Evolutionary conservation across 768 basidiomycete genomes (phyloP).

Genomic region (Leccinum rimulosum): DNA sequence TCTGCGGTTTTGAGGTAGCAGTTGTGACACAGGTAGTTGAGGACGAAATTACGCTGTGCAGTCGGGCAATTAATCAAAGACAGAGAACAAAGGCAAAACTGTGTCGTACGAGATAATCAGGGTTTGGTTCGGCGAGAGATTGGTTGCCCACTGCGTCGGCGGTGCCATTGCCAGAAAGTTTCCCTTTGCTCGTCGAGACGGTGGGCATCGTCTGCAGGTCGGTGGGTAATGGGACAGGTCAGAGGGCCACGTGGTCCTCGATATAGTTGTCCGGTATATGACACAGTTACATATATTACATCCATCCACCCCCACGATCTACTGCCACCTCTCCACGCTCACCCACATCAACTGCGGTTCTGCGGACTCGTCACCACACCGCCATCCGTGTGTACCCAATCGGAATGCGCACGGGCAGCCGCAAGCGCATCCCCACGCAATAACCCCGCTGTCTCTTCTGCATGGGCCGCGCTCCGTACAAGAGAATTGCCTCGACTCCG

Average conservation of each 20-base stretch:
- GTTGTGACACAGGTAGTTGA: slow-evolving; percentile 75
- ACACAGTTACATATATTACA: slow-evolving; percentile 3
- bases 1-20: slow-evolving; percentile 71
- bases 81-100: neutral
- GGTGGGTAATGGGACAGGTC: neutral
- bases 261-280: slow-evolving; percentile 1
- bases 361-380: slow-evolving; percentile 29
- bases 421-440: slow-evolving; percentile 41
- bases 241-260: slow-evolving; percentile 13
- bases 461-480: slow-evolving; percentile 27
- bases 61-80: slow-evolving; percentile 3
- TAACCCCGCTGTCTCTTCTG: slow-evolving; percentile 51
- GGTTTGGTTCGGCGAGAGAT: slow-evolving; percentile 32
- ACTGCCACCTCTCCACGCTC: neutral
- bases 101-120: slow-evolving; percentile 44
- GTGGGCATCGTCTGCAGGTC: slow-evolving; percentile 18
- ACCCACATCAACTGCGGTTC: slow-evolving; percentile 36
- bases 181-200: slow-evolving; percentile 17
- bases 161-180: slow-evolving; percentile 6
- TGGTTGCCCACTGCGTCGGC: slow-evolving; percentile 19
- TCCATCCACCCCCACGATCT: neutral
- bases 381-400: slow-evolving; percentile 22
- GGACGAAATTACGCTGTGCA: slow-evolving; percentile 59
- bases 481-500: slow-evolving; percentile 28
- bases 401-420: slow-evolving; percentile 26